phyloP scores from a whole-genome alignment of 139 green algal genomes.

The Bryopsis sp. region DNA sequence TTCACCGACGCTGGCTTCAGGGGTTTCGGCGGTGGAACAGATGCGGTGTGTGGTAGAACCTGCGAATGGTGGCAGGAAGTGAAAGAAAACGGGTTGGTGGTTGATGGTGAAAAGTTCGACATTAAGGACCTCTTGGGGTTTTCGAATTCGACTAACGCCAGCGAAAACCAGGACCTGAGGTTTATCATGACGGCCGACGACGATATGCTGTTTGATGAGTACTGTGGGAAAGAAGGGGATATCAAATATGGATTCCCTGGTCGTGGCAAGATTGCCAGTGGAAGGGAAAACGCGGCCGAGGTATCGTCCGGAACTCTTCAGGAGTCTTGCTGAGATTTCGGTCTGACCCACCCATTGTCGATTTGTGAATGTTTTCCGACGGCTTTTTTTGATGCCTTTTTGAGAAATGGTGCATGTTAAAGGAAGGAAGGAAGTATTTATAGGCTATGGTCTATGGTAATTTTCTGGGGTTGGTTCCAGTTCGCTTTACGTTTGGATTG shows the following conservation, averaged over 20 bases:
- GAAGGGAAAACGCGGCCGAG: constrained; percentile 18
- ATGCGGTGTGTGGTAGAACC: constrained; percentile 42
- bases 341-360: too few relatives aligned
- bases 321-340: too few relatives aligned
- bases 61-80: constrained; percentile 40
- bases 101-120: neutral
- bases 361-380: too few relatives aligned
- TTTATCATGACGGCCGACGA: constrained; percentile 28
- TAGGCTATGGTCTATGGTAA: neutral
- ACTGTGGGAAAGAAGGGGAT: constrained; percentile 27
- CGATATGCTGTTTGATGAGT: constrained; percentile 30
- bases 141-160: neutral
- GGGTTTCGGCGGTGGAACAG: constrained; percentile 29
- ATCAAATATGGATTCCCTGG: constrained; percentile 40
- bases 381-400: too few relatives aligned
- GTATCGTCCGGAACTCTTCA: too few relatives aligned
- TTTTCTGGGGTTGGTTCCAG: too few relatives aligned
- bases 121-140: constrained; percentile 3
- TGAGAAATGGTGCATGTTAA: too few relatives aligned
- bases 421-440: neutral
- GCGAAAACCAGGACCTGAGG: neutral
- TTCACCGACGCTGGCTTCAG: constrained; percentile 54
- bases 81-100: neutral
- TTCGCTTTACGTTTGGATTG: too few relatives aligned
- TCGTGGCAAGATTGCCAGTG: constrained; percentile 14